Evolutionary conservation across 2,329 filamentous ascomycete species (phyloP), one percentile per base, ranked within the genome.

Genomic region (Alternaria sp.): DNA sequence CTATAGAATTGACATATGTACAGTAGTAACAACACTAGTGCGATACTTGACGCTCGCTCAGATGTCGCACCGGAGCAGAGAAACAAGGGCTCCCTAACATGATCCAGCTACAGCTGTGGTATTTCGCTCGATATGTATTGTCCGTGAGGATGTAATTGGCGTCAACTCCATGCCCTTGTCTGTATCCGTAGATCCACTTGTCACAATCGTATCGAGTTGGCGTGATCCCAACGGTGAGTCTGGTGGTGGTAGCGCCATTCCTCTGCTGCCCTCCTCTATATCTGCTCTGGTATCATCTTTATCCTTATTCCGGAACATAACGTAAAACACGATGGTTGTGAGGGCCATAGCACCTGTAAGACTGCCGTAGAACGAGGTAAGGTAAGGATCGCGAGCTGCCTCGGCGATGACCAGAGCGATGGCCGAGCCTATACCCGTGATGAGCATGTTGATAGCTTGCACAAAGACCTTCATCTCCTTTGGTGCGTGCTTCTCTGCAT

Each of bases 401-500:
- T 73, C 65, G n/a, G 73, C 72, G 5, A 78, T 55, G 0, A 69
- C 71, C 65, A 80, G 68, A 1, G 75, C 77, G 7, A 71, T 51
- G 1, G 65, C 65, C 7, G 74, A 76, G 1, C 75, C 76, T 5
- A 78, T 43, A 1, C 72, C 75, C 7, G 70, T 75, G 2, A 75
- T 66, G 8, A 79, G 63, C 32, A 77, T 67, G 41, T 66, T 74
- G 32, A 78, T 69, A 1, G 77, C 74, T 56, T 80, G 77, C 3
- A 80, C 74, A 12, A 79, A 64, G 4, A 68, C 72, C 39, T 75
- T 77, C 79, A 83, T 83, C 12, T 75, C 72, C 32, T 75, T 75
- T 0, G 82, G 81, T 0, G 81, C 78, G 30, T 81, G 69, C 39
- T 72, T 75, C 64, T 83, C 83, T 0, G 79, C 77, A 53, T 80